Evolutionary conservation across 495 filamentous ascomycete species (phyloP), one percentile per base, ranked within the genome.

Genomic region (Usnea hakonensis): DNA sequence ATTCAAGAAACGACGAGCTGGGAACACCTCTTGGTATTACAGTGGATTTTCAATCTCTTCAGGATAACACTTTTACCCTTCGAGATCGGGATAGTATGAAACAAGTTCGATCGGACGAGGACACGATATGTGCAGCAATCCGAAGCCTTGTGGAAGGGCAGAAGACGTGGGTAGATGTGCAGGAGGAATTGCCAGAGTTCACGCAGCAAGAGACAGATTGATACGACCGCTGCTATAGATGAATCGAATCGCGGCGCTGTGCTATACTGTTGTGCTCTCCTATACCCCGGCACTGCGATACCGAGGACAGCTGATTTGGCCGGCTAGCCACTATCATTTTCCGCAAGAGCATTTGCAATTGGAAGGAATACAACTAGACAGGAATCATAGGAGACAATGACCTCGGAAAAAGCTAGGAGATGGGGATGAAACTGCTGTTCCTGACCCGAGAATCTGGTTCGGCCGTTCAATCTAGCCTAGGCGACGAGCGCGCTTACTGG

Each of bases 21-120:
- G 83, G 85, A 36, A 85, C 84, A 53, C 82, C 85, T 40, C 79
- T 88, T 54, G 82, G 85, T 64, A 79, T 87, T 69, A 87, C 83
- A n/a, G 77, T 86, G 40, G 83, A 87, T 70, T 90, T 88, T 73
- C 82, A 89, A 77, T 84, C 83, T 36, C 75, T 88, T 57, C 81
- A 85, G 71, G 85, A 88, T 68, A 80, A 79, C 64, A 81, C 81
- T 5, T 78, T 87, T 69, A 89, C 87, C n/a, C 77, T 88, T 55
- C 77, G 86, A 53, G 86, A 89, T 65, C 81, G 84, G 33, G 85
- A 89, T 69, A 78, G 76, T 30, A 90, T 82, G 61, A 82, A 82
- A 70, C 86, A 89, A 73, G 85, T 89, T 35, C 78, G 85, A 40
- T 82, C 83, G 32, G 78, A 77, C 50, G 80, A 87, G 69, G 83